phyloP scores from a whole-genome alignment of 306 rosid genomes.

The cucumber (Cucumis sativus) region DNA sequence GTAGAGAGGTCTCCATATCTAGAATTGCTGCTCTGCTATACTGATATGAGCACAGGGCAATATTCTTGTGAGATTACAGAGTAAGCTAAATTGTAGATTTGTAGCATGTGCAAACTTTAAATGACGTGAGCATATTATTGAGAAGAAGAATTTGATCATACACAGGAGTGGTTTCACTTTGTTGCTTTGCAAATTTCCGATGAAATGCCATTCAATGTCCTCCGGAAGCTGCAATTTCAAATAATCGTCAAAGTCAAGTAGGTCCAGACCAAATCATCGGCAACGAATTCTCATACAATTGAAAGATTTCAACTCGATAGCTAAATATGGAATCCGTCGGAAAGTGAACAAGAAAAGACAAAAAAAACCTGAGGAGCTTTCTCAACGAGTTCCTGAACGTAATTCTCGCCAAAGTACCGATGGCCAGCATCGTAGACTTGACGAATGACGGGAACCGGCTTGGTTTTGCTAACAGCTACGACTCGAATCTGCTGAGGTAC shows the following conservation, averaged over 20 bases:
- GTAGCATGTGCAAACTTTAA: background rate
- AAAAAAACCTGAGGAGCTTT: constrained; percentile 71
- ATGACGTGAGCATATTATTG: background rate
- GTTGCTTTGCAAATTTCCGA: constrained; percentile 85
- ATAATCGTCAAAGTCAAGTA: background rate
- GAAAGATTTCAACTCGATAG: background rate
- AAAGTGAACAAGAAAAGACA: background rate
- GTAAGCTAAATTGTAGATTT: background rate
- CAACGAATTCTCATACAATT: background rate
- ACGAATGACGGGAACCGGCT: constrained; percentile 45
- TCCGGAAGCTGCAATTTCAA: constrained; percentile 60
- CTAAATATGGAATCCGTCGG: background rate
- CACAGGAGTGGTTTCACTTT: constrained; percentile 75
- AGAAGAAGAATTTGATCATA: constrained; percentile 19
- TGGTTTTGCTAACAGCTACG: constrained; percentile 87
- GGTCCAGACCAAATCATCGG: background rate
- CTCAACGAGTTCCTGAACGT: constrained; percentile 69
- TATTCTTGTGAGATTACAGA: background rate
- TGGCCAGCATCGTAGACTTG: constrained; percentile 86
- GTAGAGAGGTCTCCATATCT: background rate
- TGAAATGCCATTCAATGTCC: constrained; percentile 84
- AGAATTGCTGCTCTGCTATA: background rate
- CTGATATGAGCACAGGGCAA: background rate
- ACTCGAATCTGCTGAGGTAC: constrained; percentile 36
- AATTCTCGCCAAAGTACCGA: constrained; percentile 84